Evolutionary conservation across 164 flowering plant species (phyloP).

Genomic region (Taxillus chinensis): DNA sequence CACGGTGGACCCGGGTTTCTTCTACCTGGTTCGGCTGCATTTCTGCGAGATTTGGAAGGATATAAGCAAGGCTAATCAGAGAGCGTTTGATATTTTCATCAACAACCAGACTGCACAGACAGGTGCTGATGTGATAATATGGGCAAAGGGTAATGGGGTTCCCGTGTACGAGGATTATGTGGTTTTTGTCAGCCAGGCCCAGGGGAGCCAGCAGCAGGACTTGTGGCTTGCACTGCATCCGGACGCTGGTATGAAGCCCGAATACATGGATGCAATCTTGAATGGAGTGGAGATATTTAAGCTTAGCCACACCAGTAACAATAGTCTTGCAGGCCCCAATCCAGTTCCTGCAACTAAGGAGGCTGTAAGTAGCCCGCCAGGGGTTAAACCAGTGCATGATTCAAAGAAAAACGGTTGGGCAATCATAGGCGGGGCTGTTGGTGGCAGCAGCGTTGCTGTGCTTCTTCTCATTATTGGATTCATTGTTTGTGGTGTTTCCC

Average conservation of each 20-base stretch:
- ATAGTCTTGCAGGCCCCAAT: constrained; percentile 56
- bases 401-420: constrained; percentile 17
- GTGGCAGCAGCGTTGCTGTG: constrained; percentile 31
- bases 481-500: constrained; percentile 26
- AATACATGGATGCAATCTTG: constrained; percentile 37
- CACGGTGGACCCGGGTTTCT: too few species aligned
- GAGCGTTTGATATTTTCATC: too few species aligned
- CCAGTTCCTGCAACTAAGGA: constrained; percentile 36
- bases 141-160: too few species aligned
- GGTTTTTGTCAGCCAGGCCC: constrained; percentile 1
- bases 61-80: too few species aligned
- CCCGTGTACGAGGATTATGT: too few species aligned
- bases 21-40: too few species aligned
- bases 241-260: constrained; percentile 11
- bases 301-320: constrained; percentile 18
- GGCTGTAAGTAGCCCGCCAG: constrained; percentile 12
- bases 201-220: constrained; percentile 36
- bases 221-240: constrained; percentile 57
- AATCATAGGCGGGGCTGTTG: constrained; percentile 39
- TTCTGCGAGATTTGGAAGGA: too few species aligned
- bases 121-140: too few species aligned
- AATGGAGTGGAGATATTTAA: constrained; percentile 68
- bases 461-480: constrained; percentile 28
- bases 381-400: constrained; percentile 7
- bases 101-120: too few species aligned